phyloP scores from a whole-genome alignment of 1,139 yeast species.

The Arxiozyma slooffiae region DNA sequence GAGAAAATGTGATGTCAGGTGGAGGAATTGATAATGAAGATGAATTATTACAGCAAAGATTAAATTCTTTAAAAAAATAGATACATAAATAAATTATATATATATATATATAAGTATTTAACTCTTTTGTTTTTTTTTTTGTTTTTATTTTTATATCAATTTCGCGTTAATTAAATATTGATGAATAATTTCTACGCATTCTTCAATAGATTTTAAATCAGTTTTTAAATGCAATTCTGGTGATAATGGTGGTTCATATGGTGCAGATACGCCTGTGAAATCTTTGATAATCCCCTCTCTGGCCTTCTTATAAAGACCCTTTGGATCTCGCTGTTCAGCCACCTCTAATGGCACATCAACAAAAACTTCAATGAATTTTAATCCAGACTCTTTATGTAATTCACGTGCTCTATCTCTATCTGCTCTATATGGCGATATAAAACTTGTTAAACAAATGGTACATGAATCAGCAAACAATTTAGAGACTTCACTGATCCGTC shows the following conservation, averaged over 20 bases:
- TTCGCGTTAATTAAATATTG: conserved; percentile 55
- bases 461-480: conserved; percentile 88
- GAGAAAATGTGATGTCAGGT: conserved; percentile 32
- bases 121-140: no score
- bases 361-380: conserved; percentile 82
- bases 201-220: conserved; percentile 62
- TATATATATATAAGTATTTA: background rate
- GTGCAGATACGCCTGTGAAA: conserved; percentile 92
- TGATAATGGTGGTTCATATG: conserved; percentile 80
- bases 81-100: background rate
- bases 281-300: conserved; percentile 90
- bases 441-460: conserved; percentile 74
- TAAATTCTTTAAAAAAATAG: conserved; percentile 66
- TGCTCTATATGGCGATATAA: conserved; percentile 78
- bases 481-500: conserved; percentile 90
- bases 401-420: conserved; percentile 83
- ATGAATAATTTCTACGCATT: conserved; percentile 64
- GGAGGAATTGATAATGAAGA: conserved; percentile 50
- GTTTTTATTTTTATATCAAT: conserved; percentile 19
- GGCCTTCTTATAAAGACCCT: conserved; percentile 92
- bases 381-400: conserved; percentile 60
- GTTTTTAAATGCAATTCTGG: conserved; percentile 81
- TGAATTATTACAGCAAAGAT: conserved; percentile 81
- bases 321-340: conserved; percentile 94
- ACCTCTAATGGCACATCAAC: conserved; percentile 89